Conservation (phyloP, 805 yeast species). For the Sporopachydermia quercuum region DNA sequence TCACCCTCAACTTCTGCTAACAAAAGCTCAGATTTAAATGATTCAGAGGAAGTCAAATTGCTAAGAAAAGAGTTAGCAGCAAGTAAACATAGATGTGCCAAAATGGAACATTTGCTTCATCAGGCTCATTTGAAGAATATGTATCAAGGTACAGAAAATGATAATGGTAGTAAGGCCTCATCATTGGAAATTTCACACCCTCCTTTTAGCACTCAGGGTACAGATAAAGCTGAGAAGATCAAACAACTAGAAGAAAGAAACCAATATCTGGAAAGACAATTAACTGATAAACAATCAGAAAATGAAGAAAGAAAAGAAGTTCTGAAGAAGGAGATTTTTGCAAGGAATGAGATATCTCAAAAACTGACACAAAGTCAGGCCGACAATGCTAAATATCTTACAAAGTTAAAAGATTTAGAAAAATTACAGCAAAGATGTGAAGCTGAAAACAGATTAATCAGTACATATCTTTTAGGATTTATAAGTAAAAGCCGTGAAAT, state of each 20-base stretch:
- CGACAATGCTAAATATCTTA: not conserved
- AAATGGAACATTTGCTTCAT: not conserved
- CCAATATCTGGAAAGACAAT: not conserved
- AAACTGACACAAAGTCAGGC: not conserved
- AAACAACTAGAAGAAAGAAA: too few relatives aligned
- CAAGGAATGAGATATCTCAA: not conserved
- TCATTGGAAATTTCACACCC: too few relatives aligned
- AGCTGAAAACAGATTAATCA: not conserved
- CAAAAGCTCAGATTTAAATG: too few relatives aligned
- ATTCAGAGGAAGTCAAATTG: not conserved
- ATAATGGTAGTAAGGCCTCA: too few relatives aligned
- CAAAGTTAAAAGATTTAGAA: not conserved
- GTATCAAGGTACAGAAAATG: not conserved
- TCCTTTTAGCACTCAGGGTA: too few relatives aligned
- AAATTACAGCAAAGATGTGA: not conserved
- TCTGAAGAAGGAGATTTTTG: not conserved
- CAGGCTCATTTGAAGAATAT: not conserved
- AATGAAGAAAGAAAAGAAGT: not conserved
- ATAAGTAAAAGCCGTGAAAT: not conserved
- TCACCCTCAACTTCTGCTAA: not conserved
- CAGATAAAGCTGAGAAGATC: too few relatives aligned
- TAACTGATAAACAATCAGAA: not conserved
- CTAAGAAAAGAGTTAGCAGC: conserved; percentile 8
- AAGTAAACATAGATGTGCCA: not conserved
- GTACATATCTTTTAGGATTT: not conserved